A percentile compares a stretch with the other conserved stretches of the same genome.
phyloP scores from a whole-genome alignment of 345 rosid genomes.

The Lepidium aucheri region DNA sequence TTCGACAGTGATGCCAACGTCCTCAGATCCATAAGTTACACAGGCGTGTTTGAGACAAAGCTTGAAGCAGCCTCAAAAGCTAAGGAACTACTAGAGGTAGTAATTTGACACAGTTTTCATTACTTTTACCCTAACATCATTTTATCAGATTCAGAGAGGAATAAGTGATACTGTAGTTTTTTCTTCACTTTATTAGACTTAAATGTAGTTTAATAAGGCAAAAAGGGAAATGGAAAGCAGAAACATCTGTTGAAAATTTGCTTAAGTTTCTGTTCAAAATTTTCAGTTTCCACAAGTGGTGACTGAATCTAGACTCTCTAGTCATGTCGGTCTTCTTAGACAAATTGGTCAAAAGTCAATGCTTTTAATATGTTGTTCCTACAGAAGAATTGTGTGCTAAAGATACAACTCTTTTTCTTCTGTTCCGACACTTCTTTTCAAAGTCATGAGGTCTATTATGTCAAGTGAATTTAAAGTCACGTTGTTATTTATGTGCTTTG shows the following conservation, averaged over 20 bases:
- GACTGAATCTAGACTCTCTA: constrained; percentile 16
- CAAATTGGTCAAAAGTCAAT: constrained; percentile 25
- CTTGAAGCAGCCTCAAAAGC: too few relatives aligned
- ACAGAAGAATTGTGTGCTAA: background rate
- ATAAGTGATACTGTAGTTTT: background rate
- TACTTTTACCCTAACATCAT: too few relatives aligned
- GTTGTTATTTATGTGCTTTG: background rate
- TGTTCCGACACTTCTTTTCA: background rate
- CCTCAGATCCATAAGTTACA: too few relatives aligned
- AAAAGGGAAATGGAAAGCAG: constrained; percentile 14
- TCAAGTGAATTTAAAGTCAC: background rate
- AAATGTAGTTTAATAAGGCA: background rate
- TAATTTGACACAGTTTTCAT: too few relatives aligned
- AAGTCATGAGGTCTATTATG: background rate
- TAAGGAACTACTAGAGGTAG: too few relatives aligned
- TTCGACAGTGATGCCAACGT: too few relatives aligned
- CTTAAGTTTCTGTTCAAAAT: constrained; percentile 9
- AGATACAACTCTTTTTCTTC: background rate
- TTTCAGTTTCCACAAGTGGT: constrained; percentile 10
- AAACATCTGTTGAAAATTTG: constrained; percentile 28
- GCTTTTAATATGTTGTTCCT: constrained; percentile 3
- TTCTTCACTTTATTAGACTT: background rate
- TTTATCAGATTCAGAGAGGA: constrained; percentile 19
- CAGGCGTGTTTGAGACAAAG: too few relatives aligned
- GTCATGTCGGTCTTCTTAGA: constrained; percentile 21